Conservation (phyloP, 1,284 basidiomycete genomes). For the Schizophyllum amplum region DNA sequence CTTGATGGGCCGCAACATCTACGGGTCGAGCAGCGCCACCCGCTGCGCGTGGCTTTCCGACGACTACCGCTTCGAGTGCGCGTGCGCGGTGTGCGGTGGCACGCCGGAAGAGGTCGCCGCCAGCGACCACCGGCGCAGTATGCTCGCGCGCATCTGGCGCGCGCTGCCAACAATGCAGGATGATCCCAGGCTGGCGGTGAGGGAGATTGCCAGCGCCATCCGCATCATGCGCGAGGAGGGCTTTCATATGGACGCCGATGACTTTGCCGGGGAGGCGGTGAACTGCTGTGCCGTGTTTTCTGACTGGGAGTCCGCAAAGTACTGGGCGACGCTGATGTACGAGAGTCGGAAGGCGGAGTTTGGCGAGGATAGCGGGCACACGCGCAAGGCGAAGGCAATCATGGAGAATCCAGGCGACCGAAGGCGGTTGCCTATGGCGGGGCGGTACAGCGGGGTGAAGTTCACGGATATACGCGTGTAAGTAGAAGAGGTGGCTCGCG, state of each 20-base stretch:
- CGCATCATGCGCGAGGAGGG: conserved; percentile 11
- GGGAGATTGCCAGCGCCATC: conserved; percentile 9
- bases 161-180: not conserved
- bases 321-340: conserved; percentile 14
- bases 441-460: no score
- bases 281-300: conserved; percentile 14
- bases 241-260: conserved; percentile 13
- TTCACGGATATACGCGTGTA: no score
- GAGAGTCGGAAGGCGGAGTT: conserved; percentile 15
- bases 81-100: conserved; percentile 12
- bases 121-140: conserved; percentile 10
- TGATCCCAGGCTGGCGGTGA: not conserved
- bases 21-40: conserved; percentile 12
- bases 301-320: conserved; percentile 16
- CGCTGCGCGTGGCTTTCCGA: conserved; percentile 6
- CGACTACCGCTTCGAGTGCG: conserved; percentile 12
- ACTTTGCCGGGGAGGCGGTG: conserved; percentile 16
- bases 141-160: not conserved
- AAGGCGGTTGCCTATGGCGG: no score
- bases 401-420: conserved; percentile 3
- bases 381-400: not conserved
- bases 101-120: conserved; percentile 1
- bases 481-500: no score
- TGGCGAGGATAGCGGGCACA: conserved; percentile 13
- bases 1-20: conserved; percentile 12